Evolutionary conservation across 2,329 filamentous ascomycete species (phyloP).

Genomic region (Fusarium coicis): DNA sequence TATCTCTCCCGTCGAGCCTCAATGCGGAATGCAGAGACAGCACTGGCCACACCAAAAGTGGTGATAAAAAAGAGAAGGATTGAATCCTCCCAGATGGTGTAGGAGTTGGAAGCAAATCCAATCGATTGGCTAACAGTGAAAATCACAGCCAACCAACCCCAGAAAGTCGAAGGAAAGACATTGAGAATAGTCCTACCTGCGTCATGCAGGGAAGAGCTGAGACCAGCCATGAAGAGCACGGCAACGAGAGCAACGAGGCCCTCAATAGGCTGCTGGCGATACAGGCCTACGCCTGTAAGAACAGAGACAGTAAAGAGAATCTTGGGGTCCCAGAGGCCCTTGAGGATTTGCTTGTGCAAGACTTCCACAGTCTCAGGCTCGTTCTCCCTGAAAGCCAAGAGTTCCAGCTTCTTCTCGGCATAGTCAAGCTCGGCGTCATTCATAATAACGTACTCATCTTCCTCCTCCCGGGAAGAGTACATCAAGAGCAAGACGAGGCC

Average conservation of each 20-base stretch:
- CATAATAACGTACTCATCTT: slow-evolving; percentile 64
- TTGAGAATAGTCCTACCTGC: slow-evolving; percentile 58
- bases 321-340: slow-evolving; percentile 50
- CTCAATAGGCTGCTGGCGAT: slow-evolving; percentile 48
- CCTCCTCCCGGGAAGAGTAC: slow-evolving; percentile 72
- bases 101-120: slow-evolving; percentile 97
- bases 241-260: slow-evolving; percentile 54
- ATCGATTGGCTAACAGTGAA: slow-evolving; percentile 89
- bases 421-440: slow-evolving; percentile 69
- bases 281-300: slow-evolving; percentile 46
- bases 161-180: slow-evolving; percentile 77
- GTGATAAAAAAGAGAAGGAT: slow-evolving; percentile 92
- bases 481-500: slow-evolving; percentile 76
- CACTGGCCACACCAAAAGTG: slow-evolving; percentile 83
- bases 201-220: slow-evolving; percentile 55
- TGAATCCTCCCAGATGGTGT: slow-evolving; percentile 98
- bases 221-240: slow-evolving; percentile 54
- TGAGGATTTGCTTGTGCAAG: slow-evolving; percentile 49
- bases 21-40: slow-evolving; percentile 80
- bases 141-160: slow-evolving; percentile 86
- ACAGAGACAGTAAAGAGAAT: slow-evolving; percentile 47
- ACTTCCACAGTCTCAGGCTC: slow-evolving; percentile 55
- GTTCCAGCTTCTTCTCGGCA: slow-evolving; percentile 67
- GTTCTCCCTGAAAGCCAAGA: slow-evolving; percentile 52
- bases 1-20: slow-evolving; percentile 73